phyloP scores from a whole-genome alignment of 176 grass and related monocot species.

The Puya raimondii region DNA sequence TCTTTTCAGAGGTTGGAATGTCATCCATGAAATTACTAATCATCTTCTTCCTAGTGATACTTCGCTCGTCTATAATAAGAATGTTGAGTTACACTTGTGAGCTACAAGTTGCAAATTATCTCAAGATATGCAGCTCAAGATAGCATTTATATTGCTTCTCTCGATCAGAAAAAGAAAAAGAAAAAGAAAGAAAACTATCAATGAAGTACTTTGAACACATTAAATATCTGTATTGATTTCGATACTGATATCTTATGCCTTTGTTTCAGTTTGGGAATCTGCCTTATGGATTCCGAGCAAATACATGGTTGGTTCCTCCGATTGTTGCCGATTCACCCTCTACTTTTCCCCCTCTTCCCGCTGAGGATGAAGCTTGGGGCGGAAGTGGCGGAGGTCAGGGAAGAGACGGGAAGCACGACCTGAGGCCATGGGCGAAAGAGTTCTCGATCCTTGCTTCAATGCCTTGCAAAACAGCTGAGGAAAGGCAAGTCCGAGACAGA shows the following conservation, averaged over 20 bases:
- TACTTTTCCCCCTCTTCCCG: conserved; percentile 77
- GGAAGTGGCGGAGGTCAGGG: conserved; percentile 81
- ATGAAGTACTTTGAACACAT: neutral
- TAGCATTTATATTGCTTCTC: too few relatives aligned
- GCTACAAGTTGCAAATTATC: too few relatives aligned
- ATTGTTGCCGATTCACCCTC: conserved; percentile 61
- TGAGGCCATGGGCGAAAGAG: conserved; percentile 75
- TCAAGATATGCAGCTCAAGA: too few relatives aligned
- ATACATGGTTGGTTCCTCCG: conserved; percentile 90
- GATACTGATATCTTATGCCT: neutral
- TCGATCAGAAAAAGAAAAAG: too few relatives aligned
- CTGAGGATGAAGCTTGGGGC: conserved; percentile 85
- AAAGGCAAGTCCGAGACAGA: conserved; percentile 81
- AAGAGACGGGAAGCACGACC: conserved; percentile 59
- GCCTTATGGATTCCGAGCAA: conserved; percentile 95
- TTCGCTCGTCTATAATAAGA: too few relatives aligned
- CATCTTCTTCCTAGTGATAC: too few relatives aligned
- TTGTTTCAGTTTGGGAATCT: conserved; percentile 93
- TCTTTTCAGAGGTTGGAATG: neutral
- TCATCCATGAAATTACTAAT: neutral
- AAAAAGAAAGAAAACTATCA: neutral
- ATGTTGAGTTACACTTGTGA: too few relatives aligned
- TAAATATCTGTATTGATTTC: conserved; percentile 3
- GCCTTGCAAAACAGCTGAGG: conserved; percentile 93
- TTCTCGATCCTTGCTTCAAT: conserved; percentile 77